phyloP scores from a whole-genome alignment of 495 filamentous ascomycete species.

The Cercophora samala region DNA sequence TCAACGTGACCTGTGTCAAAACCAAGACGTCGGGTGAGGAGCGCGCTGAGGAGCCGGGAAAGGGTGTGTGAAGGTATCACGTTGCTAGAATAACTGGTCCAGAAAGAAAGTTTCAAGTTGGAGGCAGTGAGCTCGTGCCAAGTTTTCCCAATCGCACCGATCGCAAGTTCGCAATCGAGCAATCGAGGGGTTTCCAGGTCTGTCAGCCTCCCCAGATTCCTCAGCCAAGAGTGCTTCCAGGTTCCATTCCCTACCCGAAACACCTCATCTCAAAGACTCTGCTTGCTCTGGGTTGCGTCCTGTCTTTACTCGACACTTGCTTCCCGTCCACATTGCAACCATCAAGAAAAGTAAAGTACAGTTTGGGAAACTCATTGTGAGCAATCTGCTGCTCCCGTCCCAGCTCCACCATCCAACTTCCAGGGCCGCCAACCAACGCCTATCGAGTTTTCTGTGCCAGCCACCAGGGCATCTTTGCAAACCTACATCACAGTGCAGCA shows the following conservation, averaged over 20 bases:
- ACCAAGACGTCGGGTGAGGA: not conserved
- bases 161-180: not conserved
- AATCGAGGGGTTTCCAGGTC: constrained; percentile 2
- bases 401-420: not conserved
- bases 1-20: not conserved
- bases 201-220: constrained; percentile 7
- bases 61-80: constrained; percentile 2
- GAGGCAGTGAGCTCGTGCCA: not conserved
- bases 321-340: too few relatives aligned
- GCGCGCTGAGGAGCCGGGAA: not conserved
- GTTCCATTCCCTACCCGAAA: constrained; percentile 4
- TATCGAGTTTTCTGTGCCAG: not conserved
- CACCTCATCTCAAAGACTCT: not conserved
- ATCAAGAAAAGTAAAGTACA: not conserved
- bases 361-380: not conserved
- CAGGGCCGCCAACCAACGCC: not conserved
- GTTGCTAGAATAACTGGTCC: constrained; percentile 1
- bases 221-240: not conserved
- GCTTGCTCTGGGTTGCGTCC: too few relatives aligned
- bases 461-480: not conserved
- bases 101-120: not conserved
- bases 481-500: constrained; percentile 5
- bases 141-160: not conserved
- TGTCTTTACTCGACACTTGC: too few relatives aligned
- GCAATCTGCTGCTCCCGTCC: not conserved